Evolutionary conservation across 2,329 filamentous ascomycete species (phyloP).

Genomic region (Penicillium capsulatum): DNA sequence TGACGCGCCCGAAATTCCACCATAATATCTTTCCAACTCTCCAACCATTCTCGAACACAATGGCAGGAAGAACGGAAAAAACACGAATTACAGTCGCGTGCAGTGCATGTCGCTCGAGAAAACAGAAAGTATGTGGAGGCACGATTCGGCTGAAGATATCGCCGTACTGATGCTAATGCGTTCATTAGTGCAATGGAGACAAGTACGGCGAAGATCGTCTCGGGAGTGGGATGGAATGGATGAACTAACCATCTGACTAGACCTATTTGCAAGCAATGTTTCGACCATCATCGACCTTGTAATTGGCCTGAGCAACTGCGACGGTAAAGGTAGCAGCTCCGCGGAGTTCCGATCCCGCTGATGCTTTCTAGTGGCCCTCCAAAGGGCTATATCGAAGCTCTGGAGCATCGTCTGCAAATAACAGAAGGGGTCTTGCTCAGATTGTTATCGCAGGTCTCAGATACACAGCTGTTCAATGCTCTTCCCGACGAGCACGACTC

Average conservation of each 20-base stretch:
- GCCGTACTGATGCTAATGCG: not conserved
- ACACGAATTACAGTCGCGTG: constrained; percentile 41
- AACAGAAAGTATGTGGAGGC: constrained; percentile 44
- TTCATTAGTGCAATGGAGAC: constrained; percentile 37
- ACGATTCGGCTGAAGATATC: too few relatives aligned
- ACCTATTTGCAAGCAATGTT: constrained; percentile 35
- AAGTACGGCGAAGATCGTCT: constrained; percentile 30
- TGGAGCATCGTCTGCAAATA: constrained; percentile 42
- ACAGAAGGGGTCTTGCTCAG: constrained; percentile 41
- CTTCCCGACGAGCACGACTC: constrained; percentile 11
- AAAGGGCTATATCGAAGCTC: constrained; percentile 46
- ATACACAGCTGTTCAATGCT: constrained; percentile 30
- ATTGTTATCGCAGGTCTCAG: constrained; percentile 33
- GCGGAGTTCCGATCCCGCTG: not conserved
- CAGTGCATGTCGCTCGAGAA: constrained; percentile 40
- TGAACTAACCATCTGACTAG: not conserved
- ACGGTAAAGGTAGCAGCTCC: constrained; percentile 22
- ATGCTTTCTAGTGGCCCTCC: constrained; percentile 38
- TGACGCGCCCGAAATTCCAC: not conserved
- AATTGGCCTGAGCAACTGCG: constrained; percentile 39
- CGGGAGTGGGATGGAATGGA: not conserved
- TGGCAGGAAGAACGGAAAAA: constrained; percentile 22
- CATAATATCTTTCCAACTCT: too few relatives aligned
- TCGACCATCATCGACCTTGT: constrained; percentile 32
- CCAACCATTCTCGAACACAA: too few relatives aligned